phyloP scores from a whole-genome alignment of 179 eudicot species.

The Patellifolia procumbens region DNA sequence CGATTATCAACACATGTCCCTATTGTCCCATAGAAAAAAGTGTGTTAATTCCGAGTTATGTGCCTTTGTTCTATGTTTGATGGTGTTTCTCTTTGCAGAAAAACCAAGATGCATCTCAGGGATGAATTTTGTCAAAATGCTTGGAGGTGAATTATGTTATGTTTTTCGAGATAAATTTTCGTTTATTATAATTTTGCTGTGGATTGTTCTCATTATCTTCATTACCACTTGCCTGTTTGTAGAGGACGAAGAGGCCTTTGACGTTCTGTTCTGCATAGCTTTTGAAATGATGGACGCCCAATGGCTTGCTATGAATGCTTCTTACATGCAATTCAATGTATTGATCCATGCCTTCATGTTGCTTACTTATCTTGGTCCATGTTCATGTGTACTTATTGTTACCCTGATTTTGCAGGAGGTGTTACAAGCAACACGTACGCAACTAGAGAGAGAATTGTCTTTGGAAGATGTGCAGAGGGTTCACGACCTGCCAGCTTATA shows the following conservation, averaged over 20 bases:
- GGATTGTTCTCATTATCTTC: not conserved
- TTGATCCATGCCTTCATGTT: conserved; percentile 14
- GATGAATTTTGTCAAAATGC: conserved; percentile 60
- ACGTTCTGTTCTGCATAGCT: conserved; percentile 80
- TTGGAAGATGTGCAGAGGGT: conserved; percentile 73
- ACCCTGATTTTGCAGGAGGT: conserved; percentile 56
- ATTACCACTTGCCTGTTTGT: conserved; percentile 25
- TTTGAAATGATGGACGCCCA: conserved; percentile 96
- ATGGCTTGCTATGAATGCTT: conserved; percentile 96
- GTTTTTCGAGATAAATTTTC: not conserved
- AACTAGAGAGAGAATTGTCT: conserved; percentile 78
- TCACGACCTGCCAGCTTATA: conserved; percentile 80
- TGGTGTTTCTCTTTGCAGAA: conserved; percentile 40
- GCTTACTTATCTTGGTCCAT: not conserved
- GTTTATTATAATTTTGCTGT: not conserved
- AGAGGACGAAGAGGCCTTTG: conserved; percentile 91
- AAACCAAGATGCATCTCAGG: conserved; percentile 75
- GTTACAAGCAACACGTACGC: conserved; percentile 67
- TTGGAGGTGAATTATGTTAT: conserved; percentile 55
- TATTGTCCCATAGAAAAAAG: not conserved
- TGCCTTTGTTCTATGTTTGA: not conserved
- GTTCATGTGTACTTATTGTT: not conserved
- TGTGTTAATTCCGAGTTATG: not conserved
- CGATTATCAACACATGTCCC: no score
- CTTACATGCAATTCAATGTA: conserved; percentile 97